Evolutionary conservation across 2,329 filamentous ascomycete genomes (phyloP).

Genomic region (Davidsoniella eucalypti): DNA sequence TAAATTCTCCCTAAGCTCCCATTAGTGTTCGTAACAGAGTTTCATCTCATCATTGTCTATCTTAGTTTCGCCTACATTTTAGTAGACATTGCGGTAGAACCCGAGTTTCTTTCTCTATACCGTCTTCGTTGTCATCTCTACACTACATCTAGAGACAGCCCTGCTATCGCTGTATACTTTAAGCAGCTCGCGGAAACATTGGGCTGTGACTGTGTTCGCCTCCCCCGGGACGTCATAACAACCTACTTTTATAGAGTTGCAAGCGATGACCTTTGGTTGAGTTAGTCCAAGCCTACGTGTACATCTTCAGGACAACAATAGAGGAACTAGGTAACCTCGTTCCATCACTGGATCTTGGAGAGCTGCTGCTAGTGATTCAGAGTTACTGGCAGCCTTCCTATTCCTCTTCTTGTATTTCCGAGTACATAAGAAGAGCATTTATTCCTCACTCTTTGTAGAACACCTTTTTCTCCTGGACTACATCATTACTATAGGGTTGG

Average conservation of each 20-base stretch:
- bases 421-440: constrained; percentile 4
- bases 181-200: no score
- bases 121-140: no score
- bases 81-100: no score
- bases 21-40: no score
- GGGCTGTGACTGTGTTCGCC: background rate
- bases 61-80: no score
- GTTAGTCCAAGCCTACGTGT: constrained; percentile 4
- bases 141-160: no score
- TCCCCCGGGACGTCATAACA: background rate
- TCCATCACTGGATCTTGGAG: constrained; percentile 5
- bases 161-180: no score
- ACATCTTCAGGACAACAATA: constrained; percentile 10
- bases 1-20: no score
- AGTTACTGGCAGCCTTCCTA: constrained; percentile 12
- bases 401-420: constrained; percentile 11
- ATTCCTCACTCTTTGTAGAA: background rate
- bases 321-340: constrained; percentile 9
- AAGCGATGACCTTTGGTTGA: constrained; percentile 12
- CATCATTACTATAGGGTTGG: background rate
- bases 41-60: no score
- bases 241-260: background rate
- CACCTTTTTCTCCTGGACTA: no score
- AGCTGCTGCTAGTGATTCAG: constrained; percentile 13
- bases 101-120: no score